Evolutionary conservation across 148 eudicot genomes (phyloP).

Genomic region (Talinum fruticosum): DNA sequence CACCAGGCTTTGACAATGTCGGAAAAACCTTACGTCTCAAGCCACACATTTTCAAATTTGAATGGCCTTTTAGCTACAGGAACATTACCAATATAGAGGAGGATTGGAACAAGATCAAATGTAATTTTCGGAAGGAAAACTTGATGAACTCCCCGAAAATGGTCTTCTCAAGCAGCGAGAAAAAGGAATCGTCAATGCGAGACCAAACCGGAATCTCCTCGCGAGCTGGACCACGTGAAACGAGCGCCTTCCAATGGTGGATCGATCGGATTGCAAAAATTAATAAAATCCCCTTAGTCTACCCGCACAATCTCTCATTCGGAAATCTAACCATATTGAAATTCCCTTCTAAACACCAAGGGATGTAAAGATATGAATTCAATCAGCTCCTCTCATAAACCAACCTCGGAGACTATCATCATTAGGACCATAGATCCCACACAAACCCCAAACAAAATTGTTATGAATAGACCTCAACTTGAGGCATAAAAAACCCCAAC

Average conservation of each 20-base stretch:
- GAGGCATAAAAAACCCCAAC: no score
- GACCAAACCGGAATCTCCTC: neutral
- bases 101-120: neutral
- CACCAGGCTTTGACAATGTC: neutral
- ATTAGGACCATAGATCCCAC: no score
- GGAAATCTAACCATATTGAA: no score
- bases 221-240: neutral
- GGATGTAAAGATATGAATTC: no score
- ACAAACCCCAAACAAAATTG: no score
- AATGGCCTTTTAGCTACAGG: neutral
- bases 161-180: neutral
- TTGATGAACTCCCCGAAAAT: neutral
- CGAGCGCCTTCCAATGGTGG: neutral
- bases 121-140: neutral
- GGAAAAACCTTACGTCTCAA: neutral
- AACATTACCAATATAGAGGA: neutral
- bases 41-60: constrained; percentile 8
- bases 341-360: no score
- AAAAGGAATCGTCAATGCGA: neutral
- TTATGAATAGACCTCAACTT: no score
- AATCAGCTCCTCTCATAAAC: no score
- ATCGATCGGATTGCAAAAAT: neutral
- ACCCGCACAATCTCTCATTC: no score
- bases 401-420: no score
- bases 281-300: no score